These are phyloP conservation scores for Pythium insidiosum DNA, from an alignment of 352 stramenopile species.

Conservation along the genomic window DNA sequence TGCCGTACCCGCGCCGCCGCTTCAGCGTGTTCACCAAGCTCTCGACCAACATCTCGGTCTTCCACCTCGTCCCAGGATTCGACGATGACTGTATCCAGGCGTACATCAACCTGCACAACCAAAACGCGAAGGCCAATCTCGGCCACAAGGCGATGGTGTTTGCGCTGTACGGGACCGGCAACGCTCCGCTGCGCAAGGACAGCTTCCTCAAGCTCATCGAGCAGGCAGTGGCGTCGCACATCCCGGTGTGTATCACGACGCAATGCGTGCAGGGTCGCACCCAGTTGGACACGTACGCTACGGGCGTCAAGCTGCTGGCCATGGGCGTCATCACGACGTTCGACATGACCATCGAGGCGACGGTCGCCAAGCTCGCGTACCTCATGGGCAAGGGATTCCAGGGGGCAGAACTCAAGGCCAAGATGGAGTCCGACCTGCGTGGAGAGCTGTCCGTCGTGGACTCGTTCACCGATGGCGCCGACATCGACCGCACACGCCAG, in stretches of 20 bases:
- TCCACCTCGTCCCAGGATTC: conserved; percentile 87
- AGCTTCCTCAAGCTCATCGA: conserved; percentile 84
- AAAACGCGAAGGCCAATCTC: conserved; percentile 19
- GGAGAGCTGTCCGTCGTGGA: conserved; percentile 76
- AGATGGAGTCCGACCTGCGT: conserved; percentile 81
- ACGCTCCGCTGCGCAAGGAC: conserved; percentile 86
- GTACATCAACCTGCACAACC: conserved; percentile 64
- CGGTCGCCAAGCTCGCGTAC: conserved; percentile 91
- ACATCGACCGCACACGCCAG: conserved; percentile 49
- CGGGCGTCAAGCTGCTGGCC: conserved; percentile 80
- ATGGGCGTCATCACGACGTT: conserved; percentile 92
- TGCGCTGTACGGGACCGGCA: conserved; percentile 95
- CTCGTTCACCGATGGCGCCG: conserved; percentile 47
- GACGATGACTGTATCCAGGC: conserved; percentile 81
- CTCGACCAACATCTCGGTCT: conserved; percentile 89
- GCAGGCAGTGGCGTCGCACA: conserved; percentile 60
- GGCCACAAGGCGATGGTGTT: conserved; percentile 80
- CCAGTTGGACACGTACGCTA: conserved; percentile 91
- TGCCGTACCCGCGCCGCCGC: conserved; percentile 80
- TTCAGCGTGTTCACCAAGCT: conserved; percentile 89
- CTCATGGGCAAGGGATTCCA: conserved; percentile 87
- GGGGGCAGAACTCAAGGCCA: conserved; percentile 52
- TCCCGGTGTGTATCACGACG: conserved; percentile 91
- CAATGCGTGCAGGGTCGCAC: conserved; percentile 93
- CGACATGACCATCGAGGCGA: conserved; percentile 96